Evolutionary conservation across 176 grass and related monocot genomes (phyloP), one percentile per base, ranked within the genome.

Genomic region (Carex cristatella): DNA sequence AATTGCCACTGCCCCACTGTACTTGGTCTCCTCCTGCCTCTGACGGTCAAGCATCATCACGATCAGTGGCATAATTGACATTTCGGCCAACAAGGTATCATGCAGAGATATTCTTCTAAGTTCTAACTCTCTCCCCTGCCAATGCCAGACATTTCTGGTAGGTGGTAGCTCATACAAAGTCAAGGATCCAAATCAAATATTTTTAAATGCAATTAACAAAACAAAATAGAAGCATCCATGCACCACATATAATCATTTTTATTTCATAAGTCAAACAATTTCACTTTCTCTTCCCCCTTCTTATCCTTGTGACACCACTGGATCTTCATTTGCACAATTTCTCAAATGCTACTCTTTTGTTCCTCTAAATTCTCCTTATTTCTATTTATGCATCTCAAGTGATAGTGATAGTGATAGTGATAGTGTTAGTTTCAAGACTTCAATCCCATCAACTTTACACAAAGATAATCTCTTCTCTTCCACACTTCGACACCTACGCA

Each of bases 161-260:
- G 23, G 23, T 23, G 23, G 19, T 28, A 2, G 31, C 28, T 61
- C 33, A 27, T 44, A 35, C 81, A 83, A 83, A 83, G 81, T 83
- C 81, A 83, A 83, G 28, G 61, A 67, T 83, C 38, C 4, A 46
- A 65, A 51, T 82, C 4, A 46, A 65, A 51, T 82, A 7, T 46
- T 82, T 82, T 12, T 82, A 64, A 65, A 82, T 65, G 14, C 57
- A 16, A 27, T 65, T 13, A 65, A 27, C 42, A 63, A 69, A n/a
- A 48, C 80, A 69, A 53, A 83, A 53, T 63, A 83, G 81, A 83
- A 83, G 81, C 81, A 83, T 83, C 81, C 61, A 33, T 83, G 81
- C 38, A 83, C 44, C 44, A 31, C 27, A 13, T n/a, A 53, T 67
- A 64, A 55, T 67, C 13, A 27, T 48, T 83, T 56, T 83, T 54